phyloP scores from a whole-genome alignment of 2,329 filamentous ascomycete species.

The Ascocoryne sarcoides region DNA sequence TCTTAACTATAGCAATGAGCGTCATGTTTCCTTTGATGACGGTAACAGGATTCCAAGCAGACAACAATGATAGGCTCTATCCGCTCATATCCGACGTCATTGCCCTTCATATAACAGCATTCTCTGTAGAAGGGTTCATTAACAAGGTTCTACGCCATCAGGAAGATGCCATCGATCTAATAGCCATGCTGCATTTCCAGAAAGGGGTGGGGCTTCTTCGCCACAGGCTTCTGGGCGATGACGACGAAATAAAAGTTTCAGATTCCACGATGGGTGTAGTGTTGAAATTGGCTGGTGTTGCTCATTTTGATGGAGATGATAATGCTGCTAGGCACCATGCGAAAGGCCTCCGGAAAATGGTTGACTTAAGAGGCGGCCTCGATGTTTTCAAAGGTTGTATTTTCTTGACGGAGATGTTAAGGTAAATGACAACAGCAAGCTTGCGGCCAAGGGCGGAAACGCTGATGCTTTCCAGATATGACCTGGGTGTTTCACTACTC shows the following conservation, averaged over 20 bases:
- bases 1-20: constrained; percentile 27
- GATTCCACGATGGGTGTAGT: constrained; percentile 29
- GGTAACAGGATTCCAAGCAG: constrained; percentile 22
- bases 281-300: constrained; percentile 27
- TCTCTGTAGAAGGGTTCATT: constrained; percentile 29
- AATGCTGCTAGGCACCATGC: constrained; percentile 29
- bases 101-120: constrained; percentile 31
- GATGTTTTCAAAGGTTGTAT: constrained; percentile 26
- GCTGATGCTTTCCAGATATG: constrained; percentile 8
- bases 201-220: constrained; percentile 27
- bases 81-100: constrained; percentile 27
- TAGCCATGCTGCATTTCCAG: constrained; percentile 21
- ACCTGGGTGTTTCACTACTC: constrained; percentile 24
- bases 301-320: constrained; percentile 26
- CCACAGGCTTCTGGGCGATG: constrained; percentile 21
- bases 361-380: constrained; percentile 31
- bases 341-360: constrained; percentile 31
- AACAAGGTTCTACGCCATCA: constrained; percentile 16
- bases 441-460: background rate
- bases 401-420: constrained; percentile 28
- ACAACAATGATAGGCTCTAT: constrained; percentile 23
- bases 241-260: constrained; percentile 23
- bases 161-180: constrained; percentile 1
- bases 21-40: constrained; percentile 28
- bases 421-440: background rate